A percentile compares a stretch with the other conserved stretches of the same genome.
phyloP scores from a whole-genome alignment of 495 filamentous ascomycete genomes.

The Penicillium dipodomyicola region DNA sequence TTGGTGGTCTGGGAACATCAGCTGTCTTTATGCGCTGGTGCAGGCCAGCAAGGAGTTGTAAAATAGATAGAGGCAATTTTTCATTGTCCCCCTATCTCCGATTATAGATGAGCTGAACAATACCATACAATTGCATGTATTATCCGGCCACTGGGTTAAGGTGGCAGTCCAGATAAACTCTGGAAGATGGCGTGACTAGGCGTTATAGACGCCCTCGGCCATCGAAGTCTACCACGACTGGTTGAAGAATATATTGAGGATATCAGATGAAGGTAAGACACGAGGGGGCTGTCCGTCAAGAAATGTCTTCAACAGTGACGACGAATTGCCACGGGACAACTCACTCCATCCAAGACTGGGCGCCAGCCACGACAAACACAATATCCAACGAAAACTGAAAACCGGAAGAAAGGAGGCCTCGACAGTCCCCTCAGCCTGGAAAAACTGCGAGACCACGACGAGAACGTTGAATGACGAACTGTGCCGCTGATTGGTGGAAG shows the following conservation, averaged over 20 bases:
- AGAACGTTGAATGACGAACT: not conserved
- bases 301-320: too few relatives aligned
- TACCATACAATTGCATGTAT: too few relatives aligned
- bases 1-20: constrained; percentile 50
- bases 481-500: constrained; percentile 22
- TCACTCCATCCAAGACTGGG: not conserved
- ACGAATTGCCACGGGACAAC: not conserved
- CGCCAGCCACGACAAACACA: not conserved
- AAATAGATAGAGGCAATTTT: not conserved
- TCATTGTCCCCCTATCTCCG: not conserved
- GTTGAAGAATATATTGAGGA: too few relatives aligned
- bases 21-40: constrained; percentile 36
- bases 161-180: too few relatives aligned
- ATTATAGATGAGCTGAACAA: not conserved
- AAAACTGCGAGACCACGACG: too few relatives aligned
- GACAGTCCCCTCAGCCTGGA: constrained; percentile 2
- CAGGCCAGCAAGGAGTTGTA: constrained; percentile 31
- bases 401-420: not conserved
- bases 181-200: too few relatives aligned
- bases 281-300: too few relatives aligned
- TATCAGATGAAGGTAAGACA: too few relatives aligned
- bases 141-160: too few relatives aligned
- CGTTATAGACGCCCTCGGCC: too few relatives aligned
- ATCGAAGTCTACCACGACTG: too few relatives aligned
- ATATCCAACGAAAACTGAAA: constrained; percentile 5